phyloP scores from a whole-genome alignment of 1,284 basidiomycete genomes.

The Heterobasidion parviporum region DNA sequence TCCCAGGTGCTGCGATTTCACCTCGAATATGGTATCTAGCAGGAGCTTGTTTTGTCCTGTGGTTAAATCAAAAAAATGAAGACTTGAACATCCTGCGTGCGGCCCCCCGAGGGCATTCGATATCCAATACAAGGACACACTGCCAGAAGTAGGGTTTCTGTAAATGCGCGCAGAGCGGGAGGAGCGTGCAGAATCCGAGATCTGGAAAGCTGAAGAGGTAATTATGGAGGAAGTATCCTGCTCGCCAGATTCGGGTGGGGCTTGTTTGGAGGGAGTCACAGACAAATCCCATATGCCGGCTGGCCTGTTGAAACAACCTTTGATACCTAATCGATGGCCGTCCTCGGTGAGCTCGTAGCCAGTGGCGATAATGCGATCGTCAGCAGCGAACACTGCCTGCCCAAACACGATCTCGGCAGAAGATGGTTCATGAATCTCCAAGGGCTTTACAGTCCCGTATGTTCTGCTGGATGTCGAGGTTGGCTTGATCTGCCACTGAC shows the following conservation, averaged over 20 bases:
- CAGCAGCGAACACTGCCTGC: conserved; percentile 43
- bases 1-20: conserved; percentile 16
- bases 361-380: conserved; percentile 42
- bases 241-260: neutral
- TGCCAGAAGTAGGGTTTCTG: conserved; percentile 10
- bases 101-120: conserved; percentile 48
- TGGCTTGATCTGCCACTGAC: conserved; percentile 28
- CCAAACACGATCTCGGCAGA: conserved; percentile 33
- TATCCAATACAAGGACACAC: conserved; percentile 41
- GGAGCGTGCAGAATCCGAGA: conserved; percentile 35
- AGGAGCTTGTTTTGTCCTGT: conserved; percentile 18
- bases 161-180: conserved; percentile 51
- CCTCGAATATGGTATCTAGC: conserved; percentile 29
- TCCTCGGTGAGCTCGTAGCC: conserved; percentile 54
- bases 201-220: conserved; percentile 15
- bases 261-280: conserved; percentile 10
- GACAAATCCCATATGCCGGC: conserved; percentile 46
- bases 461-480: conserved; percentile 2
- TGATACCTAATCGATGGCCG: conserved; percentile 50
- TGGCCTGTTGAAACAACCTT: conserved; percentile 56
- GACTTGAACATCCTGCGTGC: conserved; percentile 47
- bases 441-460: neutral
- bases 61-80: conserved; percentile 35
- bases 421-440: neutral
- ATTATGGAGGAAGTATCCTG: conserved; percentile 8